Base-by-base conservation (phyloP, 2,329 filamentous ascomycete genomes). In the Aspergillus alliaceus region DNA sequence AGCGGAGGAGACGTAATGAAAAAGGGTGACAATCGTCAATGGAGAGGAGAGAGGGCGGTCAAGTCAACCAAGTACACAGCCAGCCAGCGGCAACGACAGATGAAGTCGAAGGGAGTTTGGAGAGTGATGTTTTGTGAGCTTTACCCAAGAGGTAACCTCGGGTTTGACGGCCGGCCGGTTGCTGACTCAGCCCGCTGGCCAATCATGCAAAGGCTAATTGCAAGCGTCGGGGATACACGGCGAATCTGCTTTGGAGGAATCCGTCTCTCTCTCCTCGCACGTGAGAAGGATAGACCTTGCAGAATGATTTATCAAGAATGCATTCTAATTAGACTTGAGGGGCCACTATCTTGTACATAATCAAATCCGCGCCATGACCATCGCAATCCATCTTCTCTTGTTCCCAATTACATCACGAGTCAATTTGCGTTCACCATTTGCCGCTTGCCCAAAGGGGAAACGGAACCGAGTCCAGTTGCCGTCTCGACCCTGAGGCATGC, bases 171-270 rank as follows among this genome's bases (percentile, higher is more conserved):
- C 69, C 69, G 68, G 63, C 60, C 61, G 56, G 39, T 8, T 46
- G 68, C 67, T 74, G 68, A 74, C 62, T 73, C 66, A 73, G 66
- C 65, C 0, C 5, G 0, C 4, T 1, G 22, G 53, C 72, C 72
- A 74, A 74, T 74, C 66, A 73, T 6, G 34, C 20, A 6, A 5
- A 42, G 56, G 49, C 61, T 73, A 72, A 72, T 72, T 72, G 66
- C 67, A 72, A 74, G 69, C 67, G 64, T 74, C 72, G 72, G 72
- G 70, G 67, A 68, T 64, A 72, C 67, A 74, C 71, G 71, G 71
- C 68, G 59, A 60, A 40, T 18, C 34, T 54, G 34, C 12, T 24
- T 42, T 15, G 39, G 39, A 22, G 39, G 25, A 42, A 42, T 24
- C 25, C 39, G 25, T 24, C 25, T 42, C 39, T 22, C 39, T 25